Percentiles rank a stretch among this genome's conserved stretches.
phyloP scores from a whole-genome alignment of 2,329 filamentous ascomycete species.

The Chrysosporium keratinophilum region DNA sequence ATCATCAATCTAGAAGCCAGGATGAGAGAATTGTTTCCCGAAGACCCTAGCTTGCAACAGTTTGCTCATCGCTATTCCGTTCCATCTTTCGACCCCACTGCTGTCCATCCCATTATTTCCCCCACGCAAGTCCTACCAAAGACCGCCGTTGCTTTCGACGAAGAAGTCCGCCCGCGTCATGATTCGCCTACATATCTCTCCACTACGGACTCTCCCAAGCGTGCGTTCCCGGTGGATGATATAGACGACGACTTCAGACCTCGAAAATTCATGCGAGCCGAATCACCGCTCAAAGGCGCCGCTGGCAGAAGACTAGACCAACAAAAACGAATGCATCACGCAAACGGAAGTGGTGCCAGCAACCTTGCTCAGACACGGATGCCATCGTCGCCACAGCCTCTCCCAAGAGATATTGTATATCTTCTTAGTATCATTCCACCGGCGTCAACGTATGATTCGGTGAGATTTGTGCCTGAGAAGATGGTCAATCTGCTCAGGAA shows the following conservation, averaged over 20 bases:
- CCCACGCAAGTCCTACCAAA: constrained; percentile 62
- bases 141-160: constrained; percentile 20
- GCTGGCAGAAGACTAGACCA: constrained; percentile 77
- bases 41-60: constrained; percentile 64
- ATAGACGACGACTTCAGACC: constrained; percentile 63
- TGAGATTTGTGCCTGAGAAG: constrained; percentile 57
- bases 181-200: constrained; percentile 27
- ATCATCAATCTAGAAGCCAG: constrained; percentile 83
- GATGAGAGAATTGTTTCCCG: constrained; percentile 87
- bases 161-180: constrained; percentile 22
- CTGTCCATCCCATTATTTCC: constrained; percentile 72
- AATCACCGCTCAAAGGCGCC: constrained; percentile 83
- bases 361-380: constrained; percentile 38
- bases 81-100: constrained; percentile 68
- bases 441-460: constrained; percentile 59
- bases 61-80: constrained; percentile 69
- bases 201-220: constrained; percentile 39
- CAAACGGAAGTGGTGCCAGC: constrained; percentile 20
- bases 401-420: constrained; percentile 58
- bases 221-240: constrained; percentile 57
- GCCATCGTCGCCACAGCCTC: constrained; percentile 49
- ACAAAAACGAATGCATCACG: constrained; percentile 43
- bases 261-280: constrained; percentile 78
- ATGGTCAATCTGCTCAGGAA: constrained; percentile 64
- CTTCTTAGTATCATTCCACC: constrained; percentile 64